Evolutionary conservation across 2,329 filamentous ascomycete genomes (phyloP).

Genomic region (Cladosporium phlei): DNA sequence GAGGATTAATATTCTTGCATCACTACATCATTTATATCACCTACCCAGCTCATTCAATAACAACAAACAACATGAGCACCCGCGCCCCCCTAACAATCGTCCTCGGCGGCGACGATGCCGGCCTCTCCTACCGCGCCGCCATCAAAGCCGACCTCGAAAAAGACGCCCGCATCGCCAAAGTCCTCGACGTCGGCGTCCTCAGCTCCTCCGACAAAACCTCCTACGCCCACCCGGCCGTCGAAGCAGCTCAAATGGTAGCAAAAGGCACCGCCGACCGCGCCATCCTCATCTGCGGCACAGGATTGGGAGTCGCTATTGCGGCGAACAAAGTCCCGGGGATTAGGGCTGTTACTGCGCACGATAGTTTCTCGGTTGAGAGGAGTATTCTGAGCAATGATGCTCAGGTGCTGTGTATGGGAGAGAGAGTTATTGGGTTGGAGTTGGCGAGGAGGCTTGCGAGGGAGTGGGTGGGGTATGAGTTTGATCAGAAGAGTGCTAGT

Average conservation of each 20-base stretch:
- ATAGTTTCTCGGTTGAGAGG: slow-evolving; percentile 77
- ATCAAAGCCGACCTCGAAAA: slow-evolving; percentile 68
- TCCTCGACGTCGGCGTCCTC: slow-evolving; percentile 71
- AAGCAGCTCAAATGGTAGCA: slow-evolving; percentile 61
- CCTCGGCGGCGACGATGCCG: slow-evolving; percentile 66
- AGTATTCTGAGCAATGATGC: slow-evolving; percentile 79
- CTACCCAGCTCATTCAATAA: not conserved
- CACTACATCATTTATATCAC: not conserved
- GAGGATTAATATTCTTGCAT: too few species aligned
- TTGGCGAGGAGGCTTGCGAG: slow-evolving; percentile 69
- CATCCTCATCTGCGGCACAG: slow-evolving; percentile 78
- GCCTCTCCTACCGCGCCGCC: slow-evolving; percentile 71
- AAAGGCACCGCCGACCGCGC: slow-evolving; percentile 68
- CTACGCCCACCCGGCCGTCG: slow-evolving; percentile 74
- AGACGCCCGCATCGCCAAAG: slow-evolving; percentile 60
- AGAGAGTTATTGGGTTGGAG: slow-evolving; percentile 77
- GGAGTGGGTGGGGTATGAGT: slow-evolving; percentile 81
- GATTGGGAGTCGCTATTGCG: slow-evolving; percentile 79
- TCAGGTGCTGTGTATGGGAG: slow-evolving; percentile 81
- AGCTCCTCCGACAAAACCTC: slow-evolving; percentile 67
- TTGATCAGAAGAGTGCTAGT: slow-evolving; percentile 63
- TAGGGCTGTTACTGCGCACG: slow-evolving; percentile 82
- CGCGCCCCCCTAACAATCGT: slow-evolving; percentile 46
- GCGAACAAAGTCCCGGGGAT: slow-evolving; percentile 85
- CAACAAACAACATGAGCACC: slow-evolving; percentile 18